Base-by-base conservation (phyloP, 208 protist genomes). In the Leishmania lainsoni region DNA sequence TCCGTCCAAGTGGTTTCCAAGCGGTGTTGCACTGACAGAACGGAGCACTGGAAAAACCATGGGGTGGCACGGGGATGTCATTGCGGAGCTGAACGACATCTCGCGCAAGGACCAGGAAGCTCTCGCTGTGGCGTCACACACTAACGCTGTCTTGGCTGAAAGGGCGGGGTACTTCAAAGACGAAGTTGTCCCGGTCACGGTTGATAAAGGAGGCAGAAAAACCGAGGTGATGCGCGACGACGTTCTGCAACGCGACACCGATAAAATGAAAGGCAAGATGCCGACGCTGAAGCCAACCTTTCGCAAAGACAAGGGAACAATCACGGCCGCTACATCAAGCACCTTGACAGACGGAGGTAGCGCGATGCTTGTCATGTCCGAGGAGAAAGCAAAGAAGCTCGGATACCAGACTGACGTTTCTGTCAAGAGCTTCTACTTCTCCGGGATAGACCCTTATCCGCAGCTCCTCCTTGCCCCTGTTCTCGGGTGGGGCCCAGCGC, bases 31-130 rank as follows among this genome's bases (percentile, higher is more conserved):
- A 5, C 72, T 94, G 51, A 91, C 92, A 3, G 94, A 98, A 79
- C 83, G 94, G 35, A 95, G 87, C 71, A 97, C 95, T 2, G 95
- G 95, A 0, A 96, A 95, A 78, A 96, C 93, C 39, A 98, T 98
- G 95, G 95, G 95, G 35, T 98, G 88, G 85, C 94, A 97, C 81
- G 89, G 89, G 2, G 94, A 98, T 61, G 73, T 96, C 35, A 98
- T 97, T 61, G 94, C 72, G 0, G 95, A 98, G 79, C 78, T 96
- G 42, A 95, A 95, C 81, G 80, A 86, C 17, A 91, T 98, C 42
- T 76, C 86, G 32, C 84, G 95, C 45, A 84, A 75, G 26, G 89
- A 86, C 48, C 95, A 98, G 83, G 95, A 98, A 65, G 83, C 63
- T 52, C 91, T 97, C 54, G 91, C 94, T 1, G 49, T 91, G 35